Percentiles rank a stretch among this genome's conserved stretches.
Conservation (phyloP, 108 stramenopile genomes). For the Skeletonema costatum region DNA sequence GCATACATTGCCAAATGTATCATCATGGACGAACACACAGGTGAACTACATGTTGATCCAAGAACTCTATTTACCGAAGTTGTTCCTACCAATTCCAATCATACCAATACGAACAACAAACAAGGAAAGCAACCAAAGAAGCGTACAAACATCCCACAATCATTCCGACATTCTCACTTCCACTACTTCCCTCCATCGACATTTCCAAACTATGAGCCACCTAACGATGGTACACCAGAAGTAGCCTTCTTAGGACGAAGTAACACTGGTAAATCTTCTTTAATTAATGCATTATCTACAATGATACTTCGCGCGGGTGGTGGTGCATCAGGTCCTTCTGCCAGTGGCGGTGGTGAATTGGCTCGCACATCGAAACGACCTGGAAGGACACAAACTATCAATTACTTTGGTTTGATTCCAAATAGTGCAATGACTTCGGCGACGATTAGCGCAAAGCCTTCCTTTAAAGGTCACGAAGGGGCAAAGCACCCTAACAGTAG, state of each 20-base stretch:
- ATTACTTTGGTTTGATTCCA: constrained; percentile 80
- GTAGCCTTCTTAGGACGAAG: constrained; percentile 92
- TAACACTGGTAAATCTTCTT: constrained; percentile 93
- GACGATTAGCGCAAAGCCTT: neutral
- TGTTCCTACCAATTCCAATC: neutral
- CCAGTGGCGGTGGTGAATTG: constrained; percentile 58
- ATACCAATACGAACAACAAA: neutral
- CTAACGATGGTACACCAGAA: constrained; percentile 67
- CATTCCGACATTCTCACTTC: constrained; percentile 46
- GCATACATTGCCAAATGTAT: constrained; percentile 43
- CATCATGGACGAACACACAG: constrained; percentile 37
- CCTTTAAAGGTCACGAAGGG: neutral
- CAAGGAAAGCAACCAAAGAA: constrained; percentile 1
- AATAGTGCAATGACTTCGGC: neutral
- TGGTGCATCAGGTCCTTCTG: neutral
- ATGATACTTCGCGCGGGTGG: constrained; percentile 44
- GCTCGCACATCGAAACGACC: constrained; percentile 84
- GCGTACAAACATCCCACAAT: constrained; percentile 25
- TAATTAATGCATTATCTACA: constrained; percentile 78
- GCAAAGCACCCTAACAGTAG: constrained; percentile 1
- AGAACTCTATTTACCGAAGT: constrained; percentile 31
- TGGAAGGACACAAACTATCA: constrained; percentile 91
- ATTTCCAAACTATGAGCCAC: constrained; percentile 55
- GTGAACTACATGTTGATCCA: constrained; percentile 43
- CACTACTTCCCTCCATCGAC: constrained; percentile 66